Evolutionary conservation across 2,329 filamentous ascomycete genomes (phyloP).

Genomic region (Alternaria alternata): DNA sequence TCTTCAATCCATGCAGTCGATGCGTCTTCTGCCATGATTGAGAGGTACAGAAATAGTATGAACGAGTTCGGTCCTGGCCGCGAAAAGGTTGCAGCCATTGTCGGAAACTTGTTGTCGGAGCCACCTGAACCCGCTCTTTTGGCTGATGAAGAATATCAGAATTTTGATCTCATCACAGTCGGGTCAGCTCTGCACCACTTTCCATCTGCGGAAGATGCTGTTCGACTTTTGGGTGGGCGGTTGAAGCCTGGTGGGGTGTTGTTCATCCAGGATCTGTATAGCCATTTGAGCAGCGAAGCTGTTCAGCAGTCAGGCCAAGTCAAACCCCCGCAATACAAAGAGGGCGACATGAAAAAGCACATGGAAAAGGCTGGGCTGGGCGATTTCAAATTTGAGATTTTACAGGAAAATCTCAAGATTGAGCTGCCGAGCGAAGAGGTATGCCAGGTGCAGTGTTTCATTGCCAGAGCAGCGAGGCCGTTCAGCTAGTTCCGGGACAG

Average conservation of each 20-base stretch:
- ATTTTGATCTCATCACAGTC: conserved; percentile 5
- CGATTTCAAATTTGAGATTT: neutral
- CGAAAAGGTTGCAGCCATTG: neutral
- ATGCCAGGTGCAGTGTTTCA: neutral
- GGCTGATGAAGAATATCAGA: neutral
- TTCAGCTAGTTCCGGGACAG: neutral
- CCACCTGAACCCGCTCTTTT: neutral
- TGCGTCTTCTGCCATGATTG: conserved; percentile 11
- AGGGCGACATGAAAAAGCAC: too few relatives aligned
- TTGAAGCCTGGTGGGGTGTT: conserved; percentile 13
- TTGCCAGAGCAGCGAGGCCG: neutral
- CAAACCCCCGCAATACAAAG: too few relatives aligned
- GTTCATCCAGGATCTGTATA: conserved; percentile 9
- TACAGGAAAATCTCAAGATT: neutral
- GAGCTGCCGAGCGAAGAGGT: neutral
- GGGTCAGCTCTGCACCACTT: neutral
- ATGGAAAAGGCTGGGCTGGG: too few relatives aligned
- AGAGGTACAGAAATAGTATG: conserved; percentile 7
- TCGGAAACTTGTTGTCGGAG: neutral
- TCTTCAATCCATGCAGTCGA: conserved; percentile 16
- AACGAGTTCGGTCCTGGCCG: neutral
- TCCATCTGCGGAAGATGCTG: neutral
- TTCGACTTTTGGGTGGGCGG: neutral
- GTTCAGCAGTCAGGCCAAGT: neutral
- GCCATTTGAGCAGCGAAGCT: neutral